phyloP scores from a whole-genome alignment of 2,329 filamentous ascomycete species.

The Thelonectria olida region DNA sequence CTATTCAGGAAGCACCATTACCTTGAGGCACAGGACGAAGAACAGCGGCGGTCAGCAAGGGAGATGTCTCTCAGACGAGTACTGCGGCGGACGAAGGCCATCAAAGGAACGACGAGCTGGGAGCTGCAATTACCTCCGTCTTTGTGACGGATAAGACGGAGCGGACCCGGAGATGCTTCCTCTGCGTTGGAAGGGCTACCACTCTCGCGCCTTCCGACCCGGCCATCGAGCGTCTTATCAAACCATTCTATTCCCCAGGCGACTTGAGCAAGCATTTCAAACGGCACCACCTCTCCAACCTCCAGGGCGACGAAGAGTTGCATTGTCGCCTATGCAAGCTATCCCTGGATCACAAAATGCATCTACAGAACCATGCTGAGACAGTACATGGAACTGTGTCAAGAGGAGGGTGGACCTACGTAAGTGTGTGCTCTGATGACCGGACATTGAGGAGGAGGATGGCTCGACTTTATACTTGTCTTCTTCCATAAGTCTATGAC shows the following conservation, averaged over 20 bases:
- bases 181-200: background rate
- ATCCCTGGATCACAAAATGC: conserved; percentile 11
- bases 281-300: conserved; percentile 6
- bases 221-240: background rate
- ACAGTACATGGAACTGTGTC: conserved; percentile 11
- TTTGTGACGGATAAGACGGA: background rate
- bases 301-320: background rate
- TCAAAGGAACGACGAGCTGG: background rate
- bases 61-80: background rate
- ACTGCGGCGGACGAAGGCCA: too few species aligned
- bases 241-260: background rate
- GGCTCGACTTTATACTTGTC: too few species aligned
- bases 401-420: too few species aligned
- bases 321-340: background rate
- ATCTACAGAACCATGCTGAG: conserved; percentile 18
- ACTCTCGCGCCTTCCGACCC: background rate
- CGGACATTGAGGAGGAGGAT: too few species aligned
- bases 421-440: too few species aligned
- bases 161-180: background rate
- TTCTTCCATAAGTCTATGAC: too few species aligned
- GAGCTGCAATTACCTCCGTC: background rate
- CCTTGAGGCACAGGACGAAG: background rate
- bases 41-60: background rate
- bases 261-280: conserved; percentile 20
- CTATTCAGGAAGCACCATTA: background rate